phyloP scores from a whole-genome alignment of 1,139 yeast species.

The Sugiyamaella grinbergsii region DNA sequence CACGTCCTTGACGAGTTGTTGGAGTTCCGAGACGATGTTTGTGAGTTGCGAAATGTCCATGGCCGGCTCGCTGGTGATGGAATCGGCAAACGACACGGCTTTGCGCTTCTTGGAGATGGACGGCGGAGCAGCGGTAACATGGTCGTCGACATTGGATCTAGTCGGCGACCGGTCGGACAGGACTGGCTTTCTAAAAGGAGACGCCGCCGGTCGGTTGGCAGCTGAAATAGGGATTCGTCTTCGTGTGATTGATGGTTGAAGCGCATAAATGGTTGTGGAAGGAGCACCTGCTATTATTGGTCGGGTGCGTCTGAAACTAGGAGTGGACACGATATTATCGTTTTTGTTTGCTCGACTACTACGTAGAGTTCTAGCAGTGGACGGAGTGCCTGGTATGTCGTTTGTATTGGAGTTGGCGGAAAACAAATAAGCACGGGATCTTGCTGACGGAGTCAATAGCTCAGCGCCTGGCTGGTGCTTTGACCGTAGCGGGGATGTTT shows the following conservation, averaged over 20 bases:
- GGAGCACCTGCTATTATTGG: conserved; percentile 2
- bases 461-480: background rate
- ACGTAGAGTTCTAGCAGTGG: background rate
- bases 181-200: conserved; percentile 3
- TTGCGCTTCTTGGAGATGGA: conserved; percentile 18
- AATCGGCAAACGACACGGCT: conserved; percentile 20
- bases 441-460: background rate
- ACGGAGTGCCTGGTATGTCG: background rate
- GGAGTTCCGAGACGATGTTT: conserved; percentile 18
- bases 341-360: background rate
- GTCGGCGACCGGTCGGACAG: conserved; percentile 12
- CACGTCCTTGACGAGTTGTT: conserved; percentile 19
- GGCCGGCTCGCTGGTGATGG: too few relatives aligned
- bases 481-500: background rate
- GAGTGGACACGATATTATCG: background rate
- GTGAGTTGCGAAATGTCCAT: conserved; percentile 8
- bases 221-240: conserved; percentile 5
- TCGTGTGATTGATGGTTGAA: conserved; percentile 6
- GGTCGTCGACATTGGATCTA: conserved; percentile 2
- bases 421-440: conserved; percentile 5
- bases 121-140: background rate
- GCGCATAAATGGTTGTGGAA: background rate
- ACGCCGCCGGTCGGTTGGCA: background rate
- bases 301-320: conserved; percentile 4
- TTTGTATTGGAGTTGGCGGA: background rate